Percentiles rank a stretch among this genome's conserved stretches.
phyloP scores from a whole-genome alignment of 176 grass and related monocot species.

The Ananas comosus region DNA sequence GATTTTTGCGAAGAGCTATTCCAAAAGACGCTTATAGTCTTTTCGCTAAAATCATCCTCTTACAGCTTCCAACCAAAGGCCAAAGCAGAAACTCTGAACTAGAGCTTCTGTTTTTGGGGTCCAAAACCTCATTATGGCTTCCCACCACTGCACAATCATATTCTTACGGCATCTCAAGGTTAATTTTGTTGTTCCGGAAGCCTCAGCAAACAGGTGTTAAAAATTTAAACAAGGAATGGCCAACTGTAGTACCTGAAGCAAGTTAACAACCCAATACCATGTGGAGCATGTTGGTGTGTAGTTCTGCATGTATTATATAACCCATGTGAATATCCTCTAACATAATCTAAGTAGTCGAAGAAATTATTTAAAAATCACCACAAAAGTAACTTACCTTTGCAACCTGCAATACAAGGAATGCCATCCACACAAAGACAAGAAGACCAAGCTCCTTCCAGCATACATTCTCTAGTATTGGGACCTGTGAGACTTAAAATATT shows the following conservation, averaged over 20 bases:
- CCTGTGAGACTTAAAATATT: constrained; percentile 16
- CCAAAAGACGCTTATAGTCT: too few species aligned
- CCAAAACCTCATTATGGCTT: too few species aligned
- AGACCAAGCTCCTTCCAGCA: constrained; percentile 69
- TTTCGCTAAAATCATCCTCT: too few species aligned
- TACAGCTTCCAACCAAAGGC: too few species aligned
- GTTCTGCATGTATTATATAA: constrained; percentile 32
- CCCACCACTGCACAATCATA: too few species aligned
- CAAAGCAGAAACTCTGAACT: too few species aligned
- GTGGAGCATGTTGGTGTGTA: constrained; percentile 42
- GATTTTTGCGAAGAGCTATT: too few species aligned
- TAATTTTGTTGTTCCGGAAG: too few species aligned
- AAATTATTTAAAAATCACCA: not conserved
- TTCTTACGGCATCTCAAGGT: too few species aligned
- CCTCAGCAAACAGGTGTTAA: too few species aligned
- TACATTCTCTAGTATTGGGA: constrained; percentile 52
- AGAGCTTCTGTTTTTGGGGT: too few species aligned
- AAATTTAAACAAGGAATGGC: not conserved
- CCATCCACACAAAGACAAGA: constrained; percentile 53
- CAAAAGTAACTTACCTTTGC: constrained; percentile 37
- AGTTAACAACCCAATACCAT: constrained; percentile 63
- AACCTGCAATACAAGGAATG: constrained; percentile 66
- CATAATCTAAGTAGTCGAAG: not conserved
- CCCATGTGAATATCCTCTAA: constrained; percentile 8
- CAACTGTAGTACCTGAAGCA: constrained; percentile 46